Evolutionary conservation across 371 early-diverging fungal species (phyloP), one percentile per base, ranked within the genome.

Genomic region (Mortierella sp.): DNA sequence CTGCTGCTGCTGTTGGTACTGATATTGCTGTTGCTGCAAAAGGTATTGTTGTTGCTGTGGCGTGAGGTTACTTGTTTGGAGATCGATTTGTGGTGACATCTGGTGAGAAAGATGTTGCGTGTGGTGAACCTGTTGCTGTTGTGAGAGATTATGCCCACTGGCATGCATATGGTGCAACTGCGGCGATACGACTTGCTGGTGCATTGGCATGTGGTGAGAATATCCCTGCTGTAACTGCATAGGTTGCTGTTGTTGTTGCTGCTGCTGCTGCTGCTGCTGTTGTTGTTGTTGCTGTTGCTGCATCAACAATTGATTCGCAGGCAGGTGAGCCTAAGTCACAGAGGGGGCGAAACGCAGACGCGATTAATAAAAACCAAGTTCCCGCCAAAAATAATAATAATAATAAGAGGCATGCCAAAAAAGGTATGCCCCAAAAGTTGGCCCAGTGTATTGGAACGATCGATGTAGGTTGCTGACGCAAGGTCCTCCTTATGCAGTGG

Each of bases 221-320:
- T 68, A 72, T 55, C 72, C 68, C 62, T 85, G 84, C 51, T 70
- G 73, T 49, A 76, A n/a, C 24, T 77, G 68, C 49, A 67, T 61
- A 18, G 59, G 59, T 24, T 64, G 69, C 37, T 61, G 69, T 16
- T 72, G 72, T 65, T 65, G 66, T 20, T 72, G 77, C 32, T 78
- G 79, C 45, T 84, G 73, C 32, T 83, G 73, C 37, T 75, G 71
- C 47, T 86, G 86, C 16, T 73, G 79, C 51, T 83, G 77, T 45
- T 77, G 83, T 22, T 75, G 75, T 30, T 83, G 76, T 12, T 85
- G 83, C 39, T 78, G 83, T 20, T 84, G 85, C 54, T 85, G 85
- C 32, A 72, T 62, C 40, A 68, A 30, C 37, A 68, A 24, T 54
- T 68, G 68, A 22, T 68, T 68, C 3, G 68, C n/a, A n/a, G 68